A percentile compares a stretch with the other conserved stretches of the same genome.
Conservation (phyloP, 2,329 filamentous ascomycete genomes). For the Lecanosticta acicola region DNA sequence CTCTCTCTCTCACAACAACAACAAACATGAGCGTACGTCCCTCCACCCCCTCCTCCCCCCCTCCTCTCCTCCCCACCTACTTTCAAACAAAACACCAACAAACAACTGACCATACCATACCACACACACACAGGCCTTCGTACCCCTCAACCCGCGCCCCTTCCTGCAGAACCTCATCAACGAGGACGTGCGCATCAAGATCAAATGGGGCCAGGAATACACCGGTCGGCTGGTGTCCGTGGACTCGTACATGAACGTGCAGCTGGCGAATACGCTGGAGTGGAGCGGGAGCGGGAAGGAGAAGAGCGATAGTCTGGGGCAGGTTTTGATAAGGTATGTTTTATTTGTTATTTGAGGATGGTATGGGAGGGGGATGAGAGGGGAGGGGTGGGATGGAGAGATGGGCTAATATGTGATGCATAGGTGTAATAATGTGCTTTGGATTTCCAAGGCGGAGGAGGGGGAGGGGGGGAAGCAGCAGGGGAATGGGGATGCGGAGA, state of each 20-base stretch:
- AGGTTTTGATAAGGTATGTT: slow-evolving; percentile 80
- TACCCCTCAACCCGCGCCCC: slow-evolving; percentile 92
- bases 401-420: slow-evolving; percentile 3
- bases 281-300: slow-evolving; percentile 83
- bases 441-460: slow-evolving; percentile 57
- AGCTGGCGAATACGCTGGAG: slow-evolving; percentile 85
- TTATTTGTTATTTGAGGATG: not conserved
- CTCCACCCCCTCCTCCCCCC: not conserved
- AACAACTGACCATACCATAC: not conserved
- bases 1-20: too few species aligned
- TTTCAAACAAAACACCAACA: not conserved
- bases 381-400: not conserved
- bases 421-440: slow-evolving; percentile 96
- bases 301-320: slow-evolving; percentile 75
- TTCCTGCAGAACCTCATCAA: slow-evolving; percentile 94
- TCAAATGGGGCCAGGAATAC: slow-evolving; percentile 99
- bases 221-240: slow-evolving; percentile 87
- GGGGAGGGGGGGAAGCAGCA: slow-evolving; percentile 31
- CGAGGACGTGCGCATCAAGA: slow-evolving; percentile 80
- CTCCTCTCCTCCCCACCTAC: not conserved
- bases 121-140: slow-evolving; percentile 50
- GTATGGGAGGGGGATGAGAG: not conserved
- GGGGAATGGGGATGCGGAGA: slow-evolving; percentile 32
- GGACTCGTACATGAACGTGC: slow-evolving; percentile 99
- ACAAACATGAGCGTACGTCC: slow-evolving; percentile 23